Base-by-base conservation (phyloP, 2,329 filamentous ascomycete genomes). In the Nemania diffusa region DNA sequence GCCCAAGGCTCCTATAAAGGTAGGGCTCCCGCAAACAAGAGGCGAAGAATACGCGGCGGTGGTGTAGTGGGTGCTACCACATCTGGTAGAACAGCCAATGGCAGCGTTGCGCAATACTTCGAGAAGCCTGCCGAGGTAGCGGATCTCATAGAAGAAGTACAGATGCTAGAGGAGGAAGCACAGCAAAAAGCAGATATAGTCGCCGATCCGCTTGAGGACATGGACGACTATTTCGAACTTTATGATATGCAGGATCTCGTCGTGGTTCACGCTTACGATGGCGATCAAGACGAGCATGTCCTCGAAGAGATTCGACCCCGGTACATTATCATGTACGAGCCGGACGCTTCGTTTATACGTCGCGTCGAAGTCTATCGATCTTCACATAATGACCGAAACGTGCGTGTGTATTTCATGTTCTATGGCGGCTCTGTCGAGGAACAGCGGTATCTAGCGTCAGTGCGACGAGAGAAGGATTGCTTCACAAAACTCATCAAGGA, bases 281-380 rank as follows among this genome's bases (percentile, higher is more conserved):
- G 94, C 11, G 96, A 98, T 77, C 91, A 95, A 82, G 96, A 99
- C 78, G 96, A 98, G 77, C 93, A 97, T 78, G 87, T 98, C n/a
- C 86, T 99, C 1, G 95, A 99, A 78, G 96, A 99, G 80, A 86
- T 96, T 65, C 94, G 92, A 75, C 96, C 96, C 37, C 90, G 92
- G 67, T 97, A 97, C 79, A 93, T 99, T 66, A 92, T 99, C 81
- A 98, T 99, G 96, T 99, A 97, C 79, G 96, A 98, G 78, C 95
- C 96, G 0, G 94, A 98, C 72, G 90, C 95, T 2, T 90, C 95
- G 2, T 99, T 99, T 78, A 97, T 98, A 75, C 90, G 96, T 15
- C 87, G 95, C 42, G 91, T 99, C 22, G 96, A 99, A 78, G 94
- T 98, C 1, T 99, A 98, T 80, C 90, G 96, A 44, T 97, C 94